Evolutionary conservation across 345 rosid genomes (phyloP), one percentile per base, ranked within the genome.

Genomic region (Luvunga scandens): DNA sequence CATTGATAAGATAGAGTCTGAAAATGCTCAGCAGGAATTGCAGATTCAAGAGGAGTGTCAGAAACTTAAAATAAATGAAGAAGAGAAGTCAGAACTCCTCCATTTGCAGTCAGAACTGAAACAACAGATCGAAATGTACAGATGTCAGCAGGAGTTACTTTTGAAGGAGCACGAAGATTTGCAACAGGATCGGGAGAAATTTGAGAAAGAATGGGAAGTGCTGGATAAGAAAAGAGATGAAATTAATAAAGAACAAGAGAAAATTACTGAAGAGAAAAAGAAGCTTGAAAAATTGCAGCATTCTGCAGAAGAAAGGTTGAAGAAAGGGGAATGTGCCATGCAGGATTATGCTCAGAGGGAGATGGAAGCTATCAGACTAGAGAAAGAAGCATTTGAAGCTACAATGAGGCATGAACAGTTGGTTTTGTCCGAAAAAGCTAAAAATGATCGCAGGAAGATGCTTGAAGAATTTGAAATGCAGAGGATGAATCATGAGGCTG

Each of bases 151-250:
- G 81, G 92, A 91, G 82, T 82, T 83, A 73, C 91, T 93, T 82
- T 72, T 86, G 78, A 92, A 86, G 83, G 91, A 91, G 80, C 81
- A 68, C 45, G 88, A 91, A 60, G 97, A 91, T 75, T 85, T 95
- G 85, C 89, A 88, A 76, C 86, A 79, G 81, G 95, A 93, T 27
- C 90, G 84, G 80, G 88, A 86, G 77, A 93, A 80, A 59, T 93
- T 93, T 85, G 92, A 92, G 90, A 91, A 87, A 82, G 97, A 93
- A 66, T 91, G 94, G 92, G 92, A 87, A 75, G 86, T 79, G 60
- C 82, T 95, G 84, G 95, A 93, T 87, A 91, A 87, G 78, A 93
- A 89, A 83, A 91, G 86, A 80, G 83, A 75, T 72, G 87, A 85
- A 69, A 79, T 88, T 67, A 71, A 68, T 66, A 81, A 87, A 81